Evolutionary conservation across 257 asterid species (phyloP), one percentile per base, ranked within the genome.

Genomic region (Asclepias syriaca): DNA sequence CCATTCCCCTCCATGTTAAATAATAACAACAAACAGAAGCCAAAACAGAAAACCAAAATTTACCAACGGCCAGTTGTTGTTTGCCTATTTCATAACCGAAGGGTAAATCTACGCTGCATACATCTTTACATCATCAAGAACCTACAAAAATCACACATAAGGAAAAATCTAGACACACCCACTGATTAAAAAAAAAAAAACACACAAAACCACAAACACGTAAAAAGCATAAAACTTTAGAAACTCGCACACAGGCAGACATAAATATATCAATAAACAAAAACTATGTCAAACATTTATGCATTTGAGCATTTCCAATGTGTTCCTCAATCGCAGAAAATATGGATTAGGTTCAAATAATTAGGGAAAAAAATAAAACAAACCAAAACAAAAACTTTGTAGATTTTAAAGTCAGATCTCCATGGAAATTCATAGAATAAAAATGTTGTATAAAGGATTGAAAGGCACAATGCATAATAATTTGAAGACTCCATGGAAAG

Each of bases 1-100:
- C 87, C 92, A 82, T 83, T 83, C n/a, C 82, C 93, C 80, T 90
- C 98, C 98, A 92, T 89, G 75, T 37, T 70, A 74, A 74, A 73
- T 75, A 68, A 40, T 70, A 72, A 29, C 43, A 34, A 22, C 27
- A 71, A 37, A 32, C 29, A 68, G 46, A 51, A 64, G 53, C 77
- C 58, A 22, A 18, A 70, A 70, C 71, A 73, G 3, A 70, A 67
- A 70, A 65, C 67, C 79, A 83, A 76, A 76, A 60, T 48, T 57
- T 43, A 60, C 12, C 65, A 34, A 74, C 21, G 72, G 64, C 70
- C 19, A 51, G 40, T 59, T n/a, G 66, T 32, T 60, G 70, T 56
- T 29, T 49, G 65, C 71, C 69, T 65, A 79, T 57, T 63, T 55
- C 76, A 77, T 60, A 40, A 24, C 77, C 49, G 63, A 64, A 55